These are phyloP conservation scores for Domatiomyces globalis DNA, from an alignment of 2,329 filamentous ascomycete genomes.

Conservation along the genomic window DNA sequence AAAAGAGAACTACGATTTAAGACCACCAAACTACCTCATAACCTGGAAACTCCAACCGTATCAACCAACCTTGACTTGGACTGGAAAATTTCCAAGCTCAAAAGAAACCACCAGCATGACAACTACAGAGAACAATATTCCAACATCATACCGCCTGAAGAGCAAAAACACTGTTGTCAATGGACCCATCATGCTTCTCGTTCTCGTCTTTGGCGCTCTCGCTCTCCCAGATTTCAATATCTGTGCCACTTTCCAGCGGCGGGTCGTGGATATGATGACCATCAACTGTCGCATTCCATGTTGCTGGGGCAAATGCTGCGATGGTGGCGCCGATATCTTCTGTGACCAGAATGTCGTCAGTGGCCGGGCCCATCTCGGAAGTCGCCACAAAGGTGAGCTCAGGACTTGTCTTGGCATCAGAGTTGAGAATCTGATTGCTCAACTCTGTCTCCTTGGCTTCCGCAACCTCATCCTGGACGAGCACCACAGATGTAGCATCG, in stretches of 20 bases:
- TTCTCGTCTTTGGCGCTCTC: conserved; percentile 46
- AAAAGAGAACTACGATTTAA: no score
- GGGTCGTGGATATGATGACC: conserved; percentile 34
- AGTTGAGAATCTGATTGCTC: conserved; percentile 21
- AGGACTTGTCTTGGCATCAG: background rate
- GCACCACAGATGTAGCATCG: conserved; percentile 46
- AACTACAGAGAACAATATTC: no score
- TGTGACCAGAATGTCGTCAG: background rate
- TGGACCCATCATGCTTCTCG: conserved; percentile 7
- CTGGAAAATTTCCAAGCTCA: background rate
- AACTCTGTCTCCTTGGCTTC: conserved; percentile 20
- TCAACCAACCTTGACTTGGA: no score
- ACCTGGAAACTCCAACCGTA: no score
- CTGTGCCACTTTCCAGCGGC: conserved; percentile 23
- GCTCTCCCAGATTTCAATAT: conserved; percentile 56
- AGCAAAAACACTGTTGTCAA: conserved; percentile 11
- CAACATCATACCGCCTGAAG: conserved; percentile 10
- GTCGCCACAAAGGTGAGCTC: conserved; percentile 10
- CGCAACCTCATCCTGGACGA: conserved; percentile 48
- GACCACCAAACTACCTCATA: no score
- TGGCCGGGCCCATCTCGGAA: background rate
- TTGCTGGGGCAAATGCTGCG: conserved; percentile 1
- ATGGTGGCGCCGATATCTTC: conserved; percentile 2
- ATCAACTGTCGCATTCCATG: conserved; percentile 17
- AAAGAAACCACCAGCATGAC: background rate